A percentile compares a stretch with the other conserved stretches of the same genome.
Evolutionary conservation across 192 early-diverging fungal species (phyloP).

Genomic region (Backusella westeae): DNA sequence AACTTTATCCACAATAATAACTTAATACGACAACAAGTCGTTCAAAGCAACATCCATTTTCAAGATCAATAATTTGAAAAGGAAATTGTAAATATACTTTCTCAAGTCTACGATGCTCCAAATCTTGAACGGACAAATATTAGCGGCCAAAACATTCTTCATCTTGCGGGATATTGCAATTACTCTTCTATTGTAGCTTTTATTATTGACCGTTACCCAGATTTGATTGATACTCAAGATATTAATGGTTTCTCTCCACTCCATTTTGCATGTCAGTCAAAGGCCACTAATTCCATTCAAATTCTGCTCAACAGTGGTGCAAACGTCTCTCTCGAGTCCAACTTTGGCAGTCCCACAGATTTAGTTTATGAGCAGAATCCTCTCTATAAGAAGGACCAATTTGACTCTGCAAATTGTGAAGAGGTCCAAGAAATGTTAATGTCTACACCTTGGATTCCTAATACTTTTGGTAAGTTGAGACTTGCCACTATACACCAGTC

Average conservation of each 20-base stretch:
- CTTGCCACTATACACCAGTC: not conserved
- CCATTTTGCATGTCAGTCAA: conserved; percentile 54
- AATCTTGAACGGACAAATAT: conserved; percentile 8
- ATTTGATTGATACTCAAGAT: conserved; percentile 48
- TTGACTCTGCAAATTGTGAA: not conserved
- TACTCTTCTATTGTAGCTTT: not conserved
- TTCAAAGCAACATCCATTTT: not conserved
- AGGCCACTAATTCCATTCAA: not conserved
- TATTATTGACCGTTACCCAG: not conserved
- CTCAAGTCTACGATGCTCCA: not conserved
- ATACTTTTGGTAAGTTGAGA: not conserved
- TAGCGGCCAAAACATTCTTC: conserved; percentile 56
- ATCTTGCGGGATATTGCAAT: conserved; percentile 43
- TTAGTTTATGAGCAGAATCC: not conserved
- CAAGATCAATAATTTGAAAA: not conserved
- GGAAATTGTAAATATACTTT: not conserved
- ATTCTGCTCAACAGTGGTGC: not conserved
- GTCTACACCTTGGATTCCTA: not conserved
- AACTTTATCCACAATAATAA: not conserved
- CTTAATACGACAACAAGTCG: not conserved
- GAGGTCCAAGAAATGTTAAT: not conserved
- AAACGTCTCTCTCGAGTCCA: not conserved
- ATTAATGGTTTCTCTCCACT: conserved; percentile 67
- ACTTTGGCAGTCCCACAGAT: not conserved
- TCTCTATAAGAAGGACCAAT: not conserved